Base-by-base conservation (phyloP, 495 filamentous ascomycete genomes). In the Aspergillus leporis region DNA sequence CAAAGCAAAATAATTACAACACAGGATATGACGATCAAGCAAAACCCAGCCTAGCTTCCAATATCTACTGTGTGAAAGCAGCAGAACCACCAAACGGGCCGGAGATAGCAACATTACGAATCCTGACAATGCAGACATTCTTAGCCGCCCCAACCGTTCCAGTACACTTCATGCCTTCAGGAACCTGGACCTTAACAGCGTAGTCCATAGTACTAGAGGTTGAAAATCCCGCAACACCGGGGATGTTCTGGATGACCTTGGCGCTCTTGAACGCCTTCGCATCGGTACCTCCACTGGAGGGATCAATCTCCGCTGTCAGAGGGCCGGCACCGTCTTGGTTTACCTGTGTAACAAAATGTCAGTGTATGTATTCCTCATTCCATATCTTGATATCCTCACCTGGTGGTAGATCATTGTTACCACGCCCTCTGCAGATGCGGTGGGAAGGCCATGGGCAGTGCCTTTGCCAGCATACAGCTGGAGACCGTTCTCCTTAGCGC, bases 61-160 rank as follows among this genome's bases (percentile, higher is more conserved):
- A 7, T 2, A 12, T 19, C 41, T 45, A 38, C 61, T 52, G 50
- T 7, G 71, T 74, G 58, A 76, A 76, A 18, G 73, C 73, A 51
- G 68, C 70, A 3, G 78, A 80, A 22, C 85, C 84, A 52, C 85
- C 85, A 61, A 87, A 87, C 2, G 85, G 85, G 2, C 85, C 85
- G 7, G 83, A 83, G 12, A 72, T 62, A 0, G 84, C 81, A 7
- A 69, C 60, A 66, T 87, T 87, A 45, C 81, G 76, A 31, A 87
- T 75, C 18, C 82, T 74, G 13, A 83, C 82, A 55, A 86, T 69
- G 71, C 84, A 87, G 32, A 86, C 82, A 55, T 82, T 80, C 49
- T 72, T 55, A 1, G 76, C 79, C 9, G 78, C 81, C 16, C 74
- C 83, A 21, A 80, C 78, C 14, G 71, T 72, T 22, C 72, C 84